Conservation (phyloP, 1,139 yeast genomes). For the Yamadazyma kanchanaburiensis region DNA sequence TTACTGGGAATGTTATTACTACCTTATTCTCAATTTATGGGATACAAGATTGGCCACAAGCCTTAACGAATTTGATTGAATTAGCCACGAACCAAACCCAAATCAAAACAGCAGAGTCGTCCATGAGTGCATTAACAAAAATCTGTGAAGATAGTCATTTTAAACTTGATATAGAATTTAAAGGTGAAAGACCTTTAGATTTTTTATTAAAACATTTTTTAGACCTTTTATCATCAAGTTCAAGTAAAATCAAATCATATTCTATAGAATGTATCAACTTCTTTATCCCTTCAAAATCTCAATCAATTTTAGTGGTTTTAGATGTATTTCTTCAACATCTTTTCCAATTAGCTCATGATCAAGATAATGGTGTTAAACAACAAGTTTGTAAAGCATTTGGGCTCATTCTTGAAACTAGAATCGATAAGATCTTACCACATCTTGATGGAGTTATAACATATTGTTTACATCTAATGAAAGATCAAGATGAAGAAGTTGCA, state of each 20-base stretch:
- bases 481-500: conserved; percentile 65
- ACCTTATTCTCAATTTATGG: conserved; percentile 76
- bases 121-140: conserved; percentile 78
- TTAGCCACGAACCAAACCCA: conserved; percentile 35
- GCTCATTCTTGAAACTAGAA: conserved; percentile 69
- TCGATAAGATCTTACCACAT: conserved; percentile 79
- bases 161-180: conserved; percentile 56
- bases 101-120: conserved; percentile 27
- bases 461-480: conserved; percentile 76
- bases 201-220: conserved; percentile 66
- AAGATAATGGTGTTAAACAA: conserved; percentile 58
- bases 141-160: conserved; percentile 81
- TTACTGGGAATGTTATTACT: conserved; percentile 88
- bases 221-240: conserved; percentile 30
- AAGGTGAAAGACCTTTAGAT: conserved; percentile 67
- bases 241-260: conserved; percentile 54
- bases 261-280: conserved; percentile 75
- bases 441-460: conserved; percentile 81
- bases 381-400: conserved; percentile 79
- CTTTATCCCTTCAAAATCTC: conserved; percentile 67
- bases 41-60: conserved; percentile 68
- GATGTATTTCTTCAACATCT: conserved; percentile 64
- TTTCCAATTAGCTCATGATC: conserved; percentile 62
- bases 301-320: conserved; percentile 58
- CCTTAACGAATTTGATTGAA: conserved; percentile 63